phyloP scores from a whole-genome alignment of 2,329 filamentous ascomycete genomes.

The Diaporthe velutina region DNA sequence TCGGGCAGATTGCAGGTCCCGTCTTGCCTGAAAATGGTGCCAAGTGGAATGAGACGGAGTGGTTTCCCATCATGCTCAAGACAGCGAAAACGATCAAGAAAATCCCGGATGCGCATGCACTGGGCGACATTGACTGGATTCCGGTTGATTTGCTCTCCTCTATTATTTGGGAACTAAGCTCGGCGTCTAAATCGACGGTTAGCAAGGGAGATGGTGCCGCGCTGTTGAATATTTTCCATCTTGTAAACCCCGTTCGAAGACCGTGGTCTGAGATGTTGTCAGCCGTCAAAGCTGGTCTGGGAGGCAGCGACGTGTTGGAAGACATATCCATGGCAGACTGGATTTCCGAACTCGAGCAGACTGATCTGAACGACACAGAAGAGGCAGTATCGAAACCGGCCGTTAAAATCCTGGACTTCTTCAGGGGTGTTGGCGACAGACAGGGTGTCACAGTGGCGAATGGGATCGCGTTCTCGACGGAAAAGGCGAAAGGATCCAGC shows the following conservation, averaged over 20 bases:
- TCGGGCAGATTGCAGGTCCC: conserved; percentile 43
- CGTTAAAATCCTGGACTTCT: conserved; percentile 34
- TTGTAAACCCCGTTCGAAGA: conserved; percentile 20
- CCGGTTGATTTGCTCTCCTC: conserved; percentile 40
- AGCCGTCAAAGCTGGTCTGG: neutral
- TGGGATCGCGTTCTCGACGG: conserved; percentile 5
- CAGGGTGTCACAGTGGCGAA: conserved; percentile 19
- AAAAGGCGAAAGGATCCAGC: neutral
- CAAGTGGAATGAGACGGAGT: conserved; percentile 42
- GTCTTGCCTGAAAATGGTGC: conserved; percentile 14
- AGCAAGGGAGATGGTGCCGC: neutral
- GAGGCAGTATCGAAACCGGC: conserved; percentile 8
- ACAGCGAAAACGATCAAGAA: conserved; percentile 35
- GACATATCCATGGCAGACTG: conserved; percentile 17
- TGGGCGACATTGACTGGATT: conserved; percentile 42
- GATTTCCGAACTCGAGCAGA: neutral
- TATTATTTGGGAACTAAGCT: conserved; percentile 39
- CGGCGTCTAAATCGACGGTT: neutral
- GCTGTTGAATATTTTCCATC: conserved; percentile 3
- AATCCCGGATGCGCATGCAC: conserved; percentile 39
- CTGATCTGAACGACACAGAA: neutral
- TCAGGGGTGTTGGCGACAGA: neutral
- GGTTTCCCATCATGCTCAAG: conserved; percentile 42
- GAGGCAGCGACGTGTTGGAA: neutral
- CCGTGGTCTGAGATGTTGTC: conserved; percentile 21